Evolutionary conservation across 2,329 filamentous ascomycete genomes (phyloP).

Genomic region (Stemphylium vesicarium): DNA sequence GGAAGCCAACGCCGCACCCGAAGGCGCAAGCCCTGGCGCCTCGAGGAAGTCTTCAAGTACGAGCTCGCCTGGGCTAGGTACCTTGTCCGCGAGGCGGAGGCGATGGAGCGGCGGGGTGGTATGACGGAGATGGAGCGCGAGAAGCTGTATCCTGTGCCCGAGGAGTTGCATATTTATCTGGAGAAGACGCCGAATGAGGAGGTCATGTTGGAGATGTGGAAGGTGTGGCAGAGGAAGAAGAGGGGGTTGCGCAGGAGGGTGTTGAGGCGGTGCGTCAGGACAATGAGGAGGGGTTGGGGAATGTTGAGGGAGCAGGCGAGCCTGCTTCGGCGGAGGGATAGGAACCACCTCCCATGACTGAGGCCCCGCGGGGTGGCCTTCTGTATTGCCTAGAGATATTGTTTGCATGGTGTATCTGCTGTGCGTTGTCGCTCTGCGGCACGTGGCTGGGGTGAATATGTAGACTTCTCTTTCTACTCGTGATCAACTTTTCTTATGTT

Average conservation of each 20-base stretch:
- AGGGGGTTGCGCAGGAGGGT: background rate
- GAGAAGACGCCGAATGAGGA: background rate
- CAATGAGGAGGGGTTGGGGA: background rate
- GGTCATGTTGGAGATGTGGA: slow-evolving; percentile 23
- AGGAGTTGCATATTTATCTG: slow-evolving; percentile 14
- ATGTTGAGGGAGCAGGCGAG: background rate
- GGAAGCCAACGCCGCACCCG: slow-evolving; percentile 1
- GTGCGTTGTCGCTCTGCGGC: too few relatives aligned
- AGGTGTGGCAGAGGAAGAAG: slow-evolving; percentile 29
- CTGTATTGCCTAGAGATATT: too few relatives aligned
- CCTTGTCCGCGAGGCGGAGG: slow-evolving; percentile 31
- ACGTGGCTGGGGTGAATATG: too few relatives aligned
- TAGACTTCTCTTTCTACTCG: too few relatives aligned
- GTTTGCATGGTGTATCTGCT: too few relatives aligned
- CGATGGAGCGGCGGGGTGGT: background rate
- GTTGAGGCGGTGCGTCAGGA: background rate
- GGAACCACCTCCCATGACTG: too few relatives aligned
- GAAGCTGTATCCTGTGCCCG: slow-evolving; percentile 17
- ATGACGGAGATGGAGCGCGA: slow-evolving; percentile 24
- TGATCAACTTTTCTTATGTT: too few relatives aligned
- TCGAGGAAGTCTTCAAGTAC: slow-evolving; percentile 27
- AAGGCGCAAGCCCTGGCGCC: slow-evolving; percentile 29
- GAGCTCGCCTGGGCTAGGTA: slow-evolving; percentile 35
- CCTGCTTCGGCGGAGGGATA: background rate
- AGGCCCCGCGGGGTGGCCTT: too few relatives aligned